Evolutionary conservation across 2,329 filamentous ascomycete genomes (phyloP), one percentile per base, ranked within the genome.

Genomic region (Fusarium aywerte): DNA sequence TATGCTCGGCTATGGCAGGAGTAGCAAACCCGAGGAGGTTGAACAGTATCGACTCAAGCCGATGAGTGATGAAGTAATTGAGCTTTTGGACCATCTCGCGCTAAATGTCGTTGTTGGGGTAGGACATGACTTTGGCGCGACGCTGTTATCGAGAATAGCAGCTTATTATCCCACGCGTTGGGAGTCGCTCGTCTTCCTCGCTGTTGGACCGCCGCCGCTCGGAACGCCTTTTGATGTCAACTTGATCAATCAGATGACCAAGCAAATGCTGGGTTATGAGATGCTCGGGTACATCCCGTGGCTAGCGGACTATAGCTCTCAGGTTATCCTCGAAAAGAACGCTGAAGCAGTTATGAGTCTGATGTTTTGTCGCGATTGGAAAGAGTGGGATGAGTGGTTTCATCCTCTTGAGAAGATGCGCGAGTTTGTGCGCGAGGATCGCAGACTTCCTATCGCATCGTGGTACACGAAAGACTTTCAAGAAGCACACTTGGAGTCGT

Each of bases 71-170:
- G 78, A 79, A 23, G 44, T 80, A 48, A 43, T 75, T 2, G 75
- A 78, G 13, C 68, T 81, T 1, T 71, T 81, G 0, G 70, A 68
- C 20, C 67, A 74, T 23, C 62, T 76, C 1, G 51, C 54, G 18
- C 69, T 81, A 20, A 58, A 73, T 0, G 75, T 76, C 9, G 82
- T 81, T 3, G 69, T 85, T n/a, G 85, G 83, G 16, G 65, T 79
- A 2, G 78, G 76, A 0, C 79, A 80, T 29, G 79, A 80, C 31
- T 75, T 78, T 44, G 76, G 77, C 1, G 71, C 75, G 11, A 77
- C 74, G 7, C 53, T 79, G 0, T 39, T 78, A 6, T 76, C 76
- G 3, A 67, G 76, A 2, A 25, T 76, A 13, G 72, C 62, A 3
- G 67, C 72, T 3, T 76, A 75, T 36, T 32, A 76, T 18, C 69